Base-by-base conservation (phyloP, 768 basidiomycete species). In the Suillus fuscotomentosus region DNA sequence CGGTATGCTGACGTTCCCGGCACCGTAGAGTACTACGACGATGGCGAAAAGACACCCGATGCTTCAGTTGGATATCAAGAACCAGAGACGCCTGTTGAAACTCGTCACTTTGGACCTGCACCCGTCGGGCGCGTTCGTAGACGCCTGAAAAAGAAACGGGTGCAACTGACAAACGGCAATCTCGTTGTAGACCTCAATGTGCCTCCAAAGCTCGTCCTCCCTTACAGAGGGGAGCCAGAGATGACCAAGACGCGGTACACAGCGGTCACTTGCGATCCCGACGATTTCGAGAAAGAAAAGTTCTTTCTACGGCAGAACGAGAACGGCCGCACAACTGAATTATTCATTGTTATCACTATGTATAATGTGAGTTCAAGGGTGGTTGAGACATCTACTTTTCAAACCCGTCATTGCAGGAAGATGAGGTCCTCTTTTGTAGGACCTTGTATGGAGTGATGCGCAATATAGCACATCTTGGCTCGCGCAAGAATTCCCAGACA, bases 301-400 rank as follows among this genome's bases (percentile, higher is more conserved):
- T 96, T 93, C 75, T 91, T 89, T 65, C 81, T 98, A 38, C 83
- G 95, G 60, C 96, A 97, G 73, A 90, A 90, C 71, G 85, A 92
- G 71, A 85, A 78, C 66, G 87, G 88, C 38, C 83, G 95, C 61
- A 84, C 89, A 63, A 97, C 95, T 14, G 96, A 98, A 72, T 74
- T 98, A 62, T 92, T 97, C 79, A 91, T 98, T 73, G 92, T 94
- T 64, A 91, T 98, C 70, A 98, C 95, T 27, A 95, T 97, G 94
- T 97, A 90, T 74, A 97, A 97, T 74, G 96, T 97, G 75, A 73
- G 89, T 75, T 31, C 31, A 63, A 70, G 67, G 27, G 59, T 39
- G n/a, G n/a, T 65, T n/a, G 41, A 42, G 3, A 53, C 5, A 7
- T 38, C 63, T 60, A 39, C 56, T 54, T 54, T 43, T 36, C 60